phyloP scores from a whole-genome alignment of 1,284 basidiomycete genomes.

The Fomitiporia mediterranea region DNA sequence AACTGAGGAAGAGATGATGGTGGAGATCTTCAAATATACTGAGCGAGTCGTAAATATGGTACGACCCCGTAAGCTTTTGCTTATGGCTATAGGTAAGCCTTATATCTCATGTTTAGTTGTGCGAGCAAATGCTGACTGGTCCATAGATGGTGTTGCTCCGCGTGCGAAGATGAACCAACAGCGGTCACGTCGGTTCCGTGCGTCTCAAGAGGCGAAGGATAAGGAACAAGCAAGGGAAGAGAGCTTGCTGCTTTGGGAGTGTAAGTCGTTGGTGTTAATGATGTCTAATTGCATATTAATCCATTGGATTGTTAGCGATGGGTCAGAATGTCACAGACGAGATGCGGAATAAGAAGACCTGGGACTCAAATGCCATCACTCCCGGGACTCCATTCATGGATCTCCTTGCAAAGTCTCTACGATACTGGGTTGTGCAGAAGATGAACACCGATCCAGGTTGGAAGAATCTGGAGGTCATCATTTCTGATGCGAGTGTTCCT shows the following conservation, averaged over 20 bases:
- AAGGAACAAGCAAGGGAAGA: slow-evolving; percentile 85
- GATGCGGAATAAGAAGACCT: slow-evolving; percentile 79
- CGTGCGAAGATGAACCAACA: slow-evolving; percentile 99
- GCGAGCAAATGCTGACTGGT: slow-evolving; percentile 12
- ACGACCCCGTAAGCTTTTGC: slow-evolving; percentile 88
- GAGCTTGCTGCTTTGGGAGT: slow-evolving; percentile 82
- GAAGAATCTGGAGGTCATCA: slow-evolving; percentile 95
- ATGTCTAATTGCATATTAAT: neutral
- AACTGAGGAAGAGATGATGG: slow-evolving; percentile 99
- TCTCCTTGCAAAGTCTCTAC: slow-evolving; percentile 79
- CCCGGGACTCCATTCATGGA: slow-evolving; percentile 99
- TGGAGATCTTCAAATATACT: slow-evolving; percentile 95
- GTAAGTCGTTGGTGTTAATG: slow-evolving; percentile 35
- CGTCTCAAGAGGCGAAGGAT: slow-evolving; percentile 91
- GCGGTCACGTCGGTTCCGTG: slow-evolving; percentile 91
- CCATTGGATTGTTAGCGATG: slow-evolving; percentile 65
- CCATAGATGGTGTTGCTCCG: slow-evolving; percentile 92
- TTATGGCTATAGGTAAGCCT: slow-evolving; percentile 92
- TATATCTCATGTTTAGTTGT: slow-evolving; percentile 7
- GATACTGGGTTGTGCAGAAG: slow-evolving; percentile 97
- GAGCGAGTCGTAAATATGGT: slow-evolving; percentile 98
- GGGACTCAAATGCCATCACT: slow-evolving; percentile 99
- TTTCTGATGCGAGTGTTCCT: slow-evolving; percentile 95
- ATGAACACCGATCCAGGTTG: slow-evolving; percentile 94
- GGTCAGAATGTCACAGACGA: slow-evolving; percentile 86